phyloP scores from a whole-genome alignment of 148 eudicot species.

The Rhododendron williamsianum region DNA sequence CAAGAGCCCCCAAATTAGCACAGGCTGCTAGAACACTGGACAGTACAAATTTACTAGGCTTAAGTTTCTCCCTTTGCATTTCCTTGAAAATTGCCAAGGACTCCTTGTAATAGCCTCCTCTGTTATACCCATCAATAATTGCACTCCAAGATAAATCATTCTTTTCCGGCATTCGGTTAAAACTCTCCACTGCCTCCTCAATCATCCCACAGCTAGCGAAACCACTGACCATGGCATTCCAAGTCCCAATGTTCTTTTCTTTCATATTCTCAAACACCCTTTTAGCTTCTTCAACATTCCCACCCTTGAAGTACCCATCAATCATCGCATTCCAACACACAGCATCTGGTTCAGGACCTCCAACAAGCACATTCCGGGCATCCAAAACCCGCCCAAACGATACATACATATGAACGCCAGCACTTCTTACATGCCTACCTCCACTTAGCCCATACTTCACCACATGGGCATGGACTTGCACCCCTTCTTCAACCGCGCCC shows the following conservation, averaged over 20 bases:
- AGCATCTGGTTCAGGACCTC: conserved; percentile 22
- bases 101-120: conserved; percentile 25
- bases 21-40: conserved; percentile 31
- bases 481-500: conserved; percentile 19
- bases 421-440: conserved; percentile 23
- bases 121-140: conserved; percentile 37
- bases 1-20: conserved; percentile 37
- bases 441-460: conserved; percentile 26
- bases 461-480: conserved; percentile 26
- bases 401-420: conserved; percentile 32
- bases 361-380: conserved; percentile 21
- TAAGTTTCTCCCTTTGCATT: conserved; percentile 30
- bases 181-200: conserved; percentile 22
- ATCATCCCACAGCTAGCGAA: conserved; percentile 23
- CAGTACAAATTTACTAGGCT: conserved; percentile 23
- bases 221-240: conserved; percentile 37
- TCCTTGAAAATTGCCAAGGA: conserved; percentile 25
- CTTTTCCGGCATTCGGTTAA: conserved; percentile 28
- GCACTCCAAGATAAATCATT: conserved; percentile 46
- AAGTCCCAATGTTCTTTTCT: conserved; percentile 24
- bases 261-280: conserved; percentile 23
- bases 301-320: conserved; percentile 34
- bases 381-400: conserved; percentile 20
- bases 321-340: conserved; percentile 38
- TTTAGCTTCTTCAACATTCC: conserved; percentile 24